Evolutionary conservation across 495 filamentous ascomycete species (phyloP), one percentile per base, ranked within the genome.

Genomic region (Parathielavia appendiculata): DNA sequence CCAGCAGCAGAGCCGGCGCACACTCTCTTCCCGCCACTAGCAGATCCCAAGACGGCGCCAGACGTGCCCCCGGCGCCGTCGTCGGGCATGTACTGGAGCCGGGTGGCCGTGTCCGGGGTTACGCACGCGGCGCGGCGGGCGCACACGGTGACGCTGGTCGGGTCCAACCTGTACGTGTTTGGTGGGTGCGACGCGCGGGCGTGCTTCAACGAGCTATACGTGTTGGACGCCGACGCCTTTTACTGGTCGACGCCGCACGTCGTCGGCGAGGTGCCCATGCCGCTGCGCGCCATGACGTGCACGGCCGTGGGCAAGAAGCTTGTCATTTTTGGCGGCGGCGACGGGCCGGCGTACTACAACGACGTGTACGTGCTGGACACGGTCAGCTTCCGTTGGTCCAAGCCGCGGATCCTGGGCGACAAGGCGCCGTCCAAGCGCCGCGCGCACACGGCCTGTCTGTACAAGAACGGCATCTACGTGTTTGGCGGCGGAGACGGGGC

Each of bases 81-180:
- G 17, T 82, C 80, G 44, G 83, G 83, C 46, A 86, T 86, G 83
- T 86, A 86, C 71, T 86, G 83, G 83, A 83, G 80, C 52, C 76
- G 75, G 41, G 83, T 82, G 16, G 79, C 78, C 2, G 71, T 76
- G 10, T 84, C 81, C 5, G 83, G 83, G 11, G 66, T 76, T 14
- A 66, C 81, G 36, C 82, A 82, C 59, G 79, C 77, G 19, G 74
- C 81, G 10, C 68, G 85, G 41, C 79, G 83, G 38, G 83, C 83
- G 23, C 83, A 86, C 69, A 85, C 82, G 34, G 82, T 79, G 14
- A 83, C 83, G 20, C 69, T 84, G 17, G 71, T 85, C 12, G 83
- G 82, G 7, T 82, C 76, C 47, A 84, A 79, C 58, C 77, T 86
- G 46, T 86, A 78, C 59, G 76, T 86, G 22, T 86, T 86, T 58